A percentile compares a stretch with the other conserved stretches of the same genome.
phyloP scores from a whole-genome alignment of 1,284 basidiomycete species.

The Ceratobasidium sp. region DNA sequence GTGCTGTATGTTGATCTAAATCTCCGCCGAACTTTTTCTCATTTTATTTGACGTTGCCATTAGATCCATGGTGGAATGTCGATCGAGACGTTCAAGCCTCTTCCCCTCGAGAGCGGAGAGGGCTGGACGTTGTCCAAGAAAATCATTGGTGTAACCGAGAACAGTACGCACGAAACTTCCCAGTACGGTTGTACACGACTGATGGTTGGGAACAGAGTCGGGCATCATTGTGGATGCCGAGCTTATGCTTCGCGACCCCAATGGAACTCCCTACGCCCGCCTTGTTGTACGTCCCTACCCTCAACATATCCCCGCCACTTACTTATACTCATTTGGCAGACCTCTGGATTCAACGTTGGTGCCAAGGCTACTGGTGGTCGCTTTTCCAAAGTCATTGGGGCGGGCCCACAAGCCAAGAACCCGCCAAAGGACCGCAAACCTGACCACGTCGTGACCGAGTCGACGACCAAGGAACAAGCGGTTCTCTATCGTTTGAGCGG shows the following conservation, averaged over 20 bases:
- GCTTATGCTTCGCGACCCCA: conserved; percentile 68
- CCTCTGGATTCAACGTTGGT: conserved; percentile 77
- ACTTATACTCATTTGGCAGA: conserved; percentile 57
- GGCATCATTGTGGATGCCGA: conserved; percentile 79
- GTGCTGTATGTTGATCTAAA: conserved; percentile 61
- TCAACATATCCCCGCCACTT: neutral
- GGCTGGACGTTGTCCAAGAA: conserved; percentile 73
- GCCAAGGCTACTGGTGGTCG: conserved; percentile 75
- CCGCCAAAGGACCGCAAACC: conserved; percentile 74
- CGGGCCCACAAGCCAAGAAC: conserved; percentile 66
- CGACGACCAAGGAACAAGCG: conserved; percentile 79
- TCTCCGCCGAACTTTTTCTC: neutral
- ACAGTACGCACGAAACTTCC: conserved; percentile 65
- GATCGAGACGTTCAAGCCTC: conserved; percentile 74
- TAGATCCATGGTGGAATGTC: conserved; percentile 79
- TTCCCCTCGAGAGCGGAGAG: conserved; percentile 71
- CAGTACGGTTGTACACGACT: neutral
- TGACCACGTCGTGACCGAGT: conserved; percentile 73
- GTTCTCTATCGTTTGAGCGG: conserved; percentile 81
- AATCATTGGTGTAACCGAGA: conserved; percentile 75
- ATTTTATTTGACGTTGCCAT: neutral
- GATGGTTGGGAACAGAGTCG: conserved; percentile 62
- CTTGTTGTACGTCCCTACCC: conserved; percentile 66
- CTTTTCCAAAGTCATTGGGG: conserved; percentile 73
- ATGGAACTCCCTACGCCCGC: conserved; percentile 73